Percentiles rank a stretch among this genome's conserved stretches.
Conservation (phyloP, 331 rosid genomes). For the Prunus yedoensis region DNA sequence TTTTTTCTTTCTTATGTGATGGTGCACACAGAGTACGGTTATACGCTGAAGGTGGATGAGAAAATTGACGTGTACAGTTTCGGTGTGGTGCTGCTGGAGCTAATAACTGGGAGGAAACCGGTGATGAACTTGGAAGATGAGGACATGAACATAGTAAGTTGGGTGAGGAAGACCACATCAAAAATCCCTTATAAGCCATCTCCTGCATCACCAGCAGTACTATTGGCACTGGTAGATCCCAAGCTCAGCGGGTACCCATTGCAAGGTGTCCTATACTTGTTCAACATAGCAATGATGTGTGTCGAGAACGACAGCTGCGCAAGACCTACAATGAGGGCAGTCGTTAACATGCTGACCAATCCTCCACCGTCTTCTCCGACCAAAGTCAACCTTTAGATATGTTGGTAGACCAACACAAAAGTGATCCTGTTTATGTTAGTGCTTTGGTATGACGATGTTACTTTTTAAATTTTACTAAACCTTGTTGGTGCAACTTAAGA, state of each 20-base stretch:
- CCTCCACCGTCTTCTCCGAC: constrained; percentile 46
- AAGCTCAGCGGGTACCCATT: constrained; percentile 39
- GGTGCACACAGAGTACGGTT: constrained; percentile 60
- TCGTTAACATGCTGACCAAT: constrained; percentile 71
- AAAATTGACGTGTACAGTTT: constrained; percentile 91
- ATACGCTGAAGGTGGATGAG: constrained; percentile 81
- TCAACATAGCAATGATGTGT: constrained; percentile 81
- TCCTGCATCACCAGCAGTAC: constrained; percentile 46
- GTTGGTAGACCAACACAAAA: too few species aligned
- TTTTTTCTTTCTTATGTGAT: background rate
- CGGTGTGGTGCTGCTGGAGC: constrained; percentile 81
- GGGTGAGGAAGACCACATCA: constrained; percentile 52
- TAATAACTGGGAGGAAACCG: constrained; percentile 72
- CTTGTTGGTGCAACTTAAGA: too few species aligned
- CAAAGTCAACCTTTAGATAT: constrained; percentile 28
- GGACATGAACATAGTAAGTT: constrained; percentile 64
- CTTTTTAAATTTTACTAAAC: too few species aligned
- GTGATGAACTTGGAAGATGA: constrained; percentile 60
- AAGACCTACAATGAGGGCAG: constrained; percentile 90
- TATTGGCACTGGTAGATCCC: constrained; percentile 39
- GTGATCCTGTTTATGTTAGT: too few species aligned
- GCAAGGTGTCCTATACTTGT: constrained; percentile 53
- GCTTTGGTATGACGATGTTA: too few species aligned
- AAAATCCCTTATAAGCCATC: constrained; percentile 30
- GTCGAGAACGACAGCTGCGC: constrained; percentile 59